A percentile compares a stretch with the other conserved stretches of the same genome.
Conservation (phyloP, 1,139 yeast genomes). For the Nakaseomyces sp. region DNA sequence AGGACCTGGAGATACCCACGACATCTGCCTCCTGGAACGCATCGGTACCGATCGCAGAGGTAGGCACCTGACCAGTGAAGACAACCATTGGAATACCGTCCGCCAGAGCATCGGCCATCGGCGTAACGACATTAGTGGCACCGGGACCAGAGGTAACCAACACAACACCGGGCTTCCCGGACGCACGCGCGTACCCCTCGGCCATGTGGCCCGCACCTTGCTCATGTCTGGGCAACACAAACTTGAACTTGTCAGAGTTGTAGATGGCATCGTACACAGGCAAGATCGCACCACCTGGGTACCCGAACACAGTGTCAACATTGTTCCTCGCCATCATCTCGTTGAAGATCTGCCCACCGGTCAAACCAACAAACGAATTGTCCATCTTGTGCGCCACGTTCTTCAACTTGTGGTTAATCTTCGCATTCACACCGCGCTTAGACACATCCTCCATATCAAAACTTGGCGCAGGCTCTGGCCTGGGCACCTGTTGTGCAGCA, state of each 20-base stretch:
- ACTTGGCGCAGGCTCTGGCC: conserved; percentile 49
- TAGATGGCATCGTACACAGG: conserved; percentile 97
- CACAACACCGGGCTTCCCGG: conserved; percentile 97
- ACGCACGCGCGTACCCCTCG: conserved; percentile 93
- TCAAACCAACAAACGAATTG: conserved; percentile 82
- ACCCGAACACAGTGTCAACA: conserved; percentile 90
- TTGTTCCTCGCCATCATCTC: conserved; percentile 97
- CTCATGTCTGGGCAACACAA: conserved; percentile 91
- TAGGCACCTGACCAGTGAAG: conserved; percentile 97
- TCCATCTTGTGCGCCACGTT: conserved; percentile 40
- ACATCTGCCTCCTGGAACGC: conserved; percentile 99
- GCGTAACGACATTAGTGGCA: conserved; percentile 94
- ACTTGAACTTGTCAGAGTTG: conserved; percentile 80
- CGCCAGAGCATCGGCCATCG: conserved; percentile 94
- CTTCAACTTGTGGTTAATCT: conserved; percentile 8
- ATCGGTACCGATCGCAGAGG: conserved; percentile 92
- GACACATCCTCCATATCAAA: conserved; percentile 30
- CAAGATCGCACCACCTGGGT: conserved; percentile 96
- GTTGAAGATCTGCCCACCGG: conserved; percentile 97
- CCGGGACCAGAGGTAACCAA: conserved; percentile 98
- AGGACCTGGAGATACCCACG: conserved; percentile 89
- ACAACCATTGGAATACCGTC: conserved; percentile 97
- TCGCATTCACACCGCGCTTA: conserved; percentile 5
- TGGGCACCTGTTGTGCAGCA: conserved; percentile 11
- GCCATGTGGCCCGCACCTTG: conserved; percentile 99